Evolutionary conservation across 2,329 filamentous ascomycete genomes (phyloP).

Genomic region (Colletotrichum sp.): DNA sequence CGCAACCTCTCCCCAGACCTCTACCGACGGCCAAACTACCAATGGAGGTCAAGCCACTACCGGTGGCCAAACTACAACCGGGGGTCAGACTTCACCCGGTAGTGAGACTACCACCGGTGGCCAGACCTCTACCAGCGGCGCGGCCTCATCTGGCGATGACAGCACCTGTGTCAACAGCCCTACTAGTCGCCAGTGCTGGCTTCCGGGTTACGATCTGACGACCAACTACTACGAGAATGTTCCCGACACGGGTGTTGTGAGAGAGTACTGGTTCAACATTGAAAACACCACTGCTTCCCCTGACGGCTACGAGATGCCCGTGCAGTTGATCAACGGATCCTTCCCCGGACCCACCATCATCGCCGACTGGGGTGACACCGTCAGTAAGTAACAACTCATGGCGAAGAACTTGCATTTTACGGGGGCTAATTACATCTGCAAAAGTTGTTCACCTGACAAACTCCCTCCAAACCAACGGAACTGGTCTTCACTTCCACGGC

Average conservation of each 20-base stretch:
- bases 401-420: background rate
- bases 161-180: background rate
- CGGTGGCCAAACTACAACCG: background rate
- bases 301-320: background rate
- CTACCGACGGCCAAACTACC: background rate
- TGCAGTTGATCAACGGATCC: background rate
- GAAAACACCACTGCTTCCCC: background rate
- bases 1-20: background rate
- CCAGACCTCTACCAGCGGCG: background rate
- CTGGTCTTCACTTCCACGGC: slow-evolving; percentile 68
- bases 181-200: background rate
- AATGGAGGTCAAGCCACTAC: background rate
- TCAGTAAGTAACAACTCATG: background rate
- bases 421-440: background rate
- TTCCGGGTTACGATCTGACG: background rate
- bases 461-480: slow-evolving; percentile 56
- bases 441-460: slow-evolving; percentile 57
- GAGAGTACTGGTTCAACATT: background rate
- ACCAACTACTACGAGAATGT: background rate
- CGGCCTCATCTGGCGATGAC: background rate
- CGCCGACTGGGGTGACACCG: background rate
- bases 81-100: background rate
- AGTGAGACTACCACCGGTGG: background rate
- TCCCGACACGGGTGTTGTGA: background rate
- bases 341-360: background rate